These are phyloP conservation scores for Arctium lappa DNA, from an alignment of 129 eudicot genomes.

Conservation along the genomic window DNA sequence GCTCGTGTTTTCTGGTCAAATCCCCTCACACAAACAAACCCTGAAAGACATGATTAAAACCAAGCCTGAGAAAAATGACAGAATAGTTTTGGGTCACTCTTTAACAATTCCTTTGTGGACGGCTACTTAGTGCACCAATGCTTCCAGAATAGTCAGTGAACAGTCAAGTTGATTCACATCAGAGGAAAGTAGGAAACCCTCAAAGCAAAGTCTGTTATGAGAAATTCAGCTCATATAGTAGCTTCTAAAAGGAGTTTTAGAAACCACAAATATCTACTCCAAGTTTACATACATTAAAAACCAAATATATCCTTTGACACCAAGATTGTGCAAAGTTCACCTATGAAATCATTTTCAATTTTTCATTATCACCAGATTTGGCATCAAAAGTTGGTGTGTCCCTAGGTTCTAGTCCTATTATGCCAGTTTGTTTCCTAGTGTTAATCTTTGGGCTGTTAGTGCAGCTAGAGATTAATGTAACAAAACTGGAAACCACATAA, in stretches of 20 bases:
- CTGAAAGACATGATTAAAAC: constrained; percentile 30
- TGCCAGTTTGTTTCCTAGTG: background rate
- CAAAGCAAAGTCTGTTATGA: background rate
- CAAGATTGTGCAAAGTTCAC: background rate
- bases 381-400: background rate
- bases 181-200: background rate
- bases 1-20: constrained; percentile 66
- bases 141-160: background rate
- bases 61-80: background rate
- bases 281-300: background rate
- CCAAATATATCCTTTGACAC: background rate
- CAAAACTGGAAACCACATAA: background rate
- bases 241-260: background rate
- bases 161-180: background rate
- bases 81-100: background rate
- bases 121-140: background rate
- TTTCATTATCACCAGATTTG: background rate
- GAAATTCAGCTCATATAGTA: background rate
- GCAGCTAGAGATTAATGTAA: background rate
- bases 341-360: background rate
- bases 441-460: background rate
- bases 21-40: constrained; percentile 88
- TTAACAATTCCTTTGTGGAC: background rate
- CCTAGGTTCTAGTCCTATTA: background rate
- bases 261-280: background rate